Evolutionary conservation across 441 rosid species (phyloP), one percentile per base, ranked within the genome.

Genomic region (Pelargonium fulgidum): DNA sequence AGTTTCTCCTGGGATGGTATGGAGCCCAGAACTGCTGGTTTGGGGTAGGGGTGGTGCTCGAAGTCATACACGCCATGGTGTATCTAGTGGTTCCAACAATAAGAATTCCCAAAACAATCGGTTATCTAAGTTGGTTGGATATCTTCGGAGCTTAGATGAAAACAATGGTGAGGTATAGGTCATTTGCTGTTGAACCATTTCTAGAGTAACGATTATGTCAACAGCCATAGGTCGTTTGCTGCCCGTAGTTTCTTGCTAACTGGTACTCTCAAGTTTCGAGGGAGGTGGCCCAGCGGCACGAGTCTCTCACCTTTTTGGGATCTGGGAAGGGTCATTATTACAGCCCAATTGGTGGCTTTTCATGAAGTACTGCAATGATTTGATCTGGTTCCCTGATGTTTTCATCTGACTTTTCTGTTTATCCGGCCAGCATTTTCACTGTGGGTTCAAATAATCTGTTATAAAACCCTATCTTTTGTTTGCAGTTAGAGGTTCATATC

Each of bases 21-120:
- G 91, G 87, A 87, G 77, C 70, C 73, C 82, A 0, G 89, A 87
- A 74, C 72, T 76, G 80, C 85, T 87, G 80, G 86, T 83, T 62
- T 89, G 94, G 91, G 94, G 94, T 62, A 78, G 78, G 77, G 94
- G 91, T 19, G 91, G 94, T 62, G 72, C 82, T 63, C 79, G 94
- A 70, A 89, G 94, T 84, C 81, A 81, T 74, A 81, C 86, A 3
- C 83, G 94, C 44, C 86, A 86, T 24, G 64, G 64, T n/a, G 24
- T 61, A 8, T 61, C 36, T 69, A 76, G 78, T 67, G 78, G 81
- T 69, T 77, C 78, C 75, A 73, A 50, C 72, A 78, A 58, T 75
- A 85, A 77, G 80, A 85, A 63, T 69, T 72, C 77, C n/a, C 81
- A 81, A 39, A 81, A 66, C 68, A 75, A 79, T 69, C 90, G 91